Evolutionary conservation across 805 yeast genomes (phyloP).

Genomic region (Saccharomyces mikatae): DNA sequence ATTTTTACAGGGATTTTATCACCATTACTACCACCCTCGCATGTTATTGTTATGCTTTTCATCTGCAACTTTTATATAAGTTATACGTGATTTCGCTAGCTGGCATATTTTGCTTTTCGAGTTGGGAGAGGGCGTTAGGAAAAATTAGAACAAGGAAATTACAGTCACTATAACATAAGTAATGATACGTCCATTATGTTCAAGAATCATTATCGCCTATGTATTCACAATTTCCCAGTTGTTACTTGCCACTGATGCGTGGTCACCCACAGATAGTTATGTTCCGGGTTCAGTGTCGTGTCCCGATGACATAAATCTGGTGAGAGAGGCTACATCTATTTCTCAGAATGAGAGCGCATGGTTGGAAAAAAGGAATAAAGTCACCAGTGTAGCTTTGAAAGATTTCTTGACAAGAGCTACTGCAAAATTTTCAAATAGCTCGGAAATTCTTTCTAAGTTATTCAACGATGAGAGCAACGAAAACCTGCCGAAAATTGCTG

Average conservation of each 20-base stretch:
- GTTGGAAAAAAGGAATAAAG: slow-evolving; percentile 41
- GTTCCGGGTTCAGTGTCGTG: slow-evolving; percentile 55
- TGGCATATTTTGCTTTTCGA: neutral
- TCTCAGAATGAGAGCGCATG: slow-evolving; percentile 44
- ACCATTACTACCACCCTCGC: neutral
- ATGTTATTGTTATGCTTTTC: neutral
- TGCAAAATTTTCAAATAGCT: slow-evolving; percentile 13
- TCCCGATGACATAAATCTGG: slow-evolving; percentile 34
- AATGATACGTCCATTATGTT: neutral
- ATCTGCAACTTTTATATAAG: neutral
- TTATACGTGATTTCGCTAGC: neutral
- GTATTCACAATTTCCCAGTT: neutral
- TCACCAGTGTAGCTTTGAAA: slow-evolving; percentile 39
- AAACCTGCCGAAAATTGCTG: slow-evolving; percentile 37
- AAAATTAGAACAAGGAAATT: neutral
- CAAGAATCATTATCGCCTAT: neutral
- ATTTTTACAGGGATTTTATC: neutral
- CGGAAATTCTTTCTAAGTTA: slow-evolving; percentile 8
- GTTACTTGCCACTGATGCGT: slow-evolving; percentile 19
- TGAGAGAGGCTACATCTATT: slow-evolving; percentile 44
- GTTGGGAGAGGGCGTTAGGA: neutral
- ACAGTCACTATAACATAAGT: neutral
- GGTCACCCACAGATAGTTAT: slow-evolving; percentile 51
- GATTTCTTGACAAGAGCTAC: slow-evolving; percentile 20
- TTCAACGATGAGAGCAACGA: slow-evolving; percentile 10